A percentile compares a stretch with the other conserved stretches of the same genome.
phyloP scores from a whole-genome alignment of 2,329 filamentous ascomycete species.

The Leptographium procerum region DNA sequence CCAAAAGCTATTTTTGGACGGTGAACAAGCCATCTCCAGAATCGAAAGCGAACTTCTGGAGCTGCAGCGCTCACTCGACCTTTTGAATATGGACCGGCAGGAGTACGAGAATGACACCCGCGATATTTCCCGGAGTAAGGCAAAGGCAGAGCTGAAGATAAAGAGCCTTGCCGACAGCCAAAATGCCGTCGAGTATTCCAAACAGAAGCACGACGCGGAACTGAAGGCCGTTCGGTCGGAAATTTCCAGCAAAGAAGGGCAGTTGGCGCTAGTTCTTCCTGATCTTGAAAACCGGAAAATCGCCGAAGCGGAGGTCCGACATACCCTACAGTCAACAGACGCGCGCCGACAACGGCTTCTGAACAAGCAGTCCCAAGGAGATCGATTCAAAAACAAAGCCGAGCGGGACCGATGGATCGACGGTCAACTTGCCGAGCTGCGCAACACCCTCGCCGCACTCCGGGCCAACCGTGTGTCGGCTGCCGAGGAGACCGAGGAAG shows the following conservation, averaged over 20 bases:
- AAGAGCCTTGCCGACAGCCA: constrained; percentile 78
- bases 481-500: constrained; percentile 59
- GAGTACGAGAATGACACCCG: constrained; percentile 86
- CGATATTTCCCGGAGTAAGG: constrained; percentile 66
- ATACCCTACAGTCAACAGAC: constrained; percentile 65
- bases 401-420: constrained; percentile 79
- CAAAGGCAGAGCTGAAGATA: constrained; percentile 75
- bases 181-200: constrained; percentile 62
- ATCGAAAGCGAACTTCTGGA: constrained; percentile 72
- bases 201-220: constrained; percentile 58
- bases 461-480: constrained; percentile 79
- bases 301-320: constrained; percentile 59
- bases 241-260: constrained; percentile 64
- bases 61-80: constrained; percentile 70
- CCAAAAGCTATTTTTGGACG: constrained; percentile 61
- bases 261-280: constrained; percentile 65
- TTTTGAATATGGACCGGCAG: constrained; percentile 71
- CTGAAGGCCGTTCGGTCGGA: constrained; percentile 60
- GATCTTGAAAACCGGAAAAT: constrained; percentile 62
- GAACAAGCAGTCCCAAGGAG: constrained; percentile 82
- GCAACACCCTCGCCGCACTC: constrained; percentile 63
- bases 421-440: constrained; percentile 69
- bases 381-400: constrained; percentile 76
- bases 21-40: constrained; percentile 66
- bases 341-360: constrained; percentile 68